A percentile compares a stretch with the other conserved stretches of the same genome.
Evolutionary conservation across 805 yeast species (phyloP).

Genomic region (Nakazawaea pomicola): DNA sequence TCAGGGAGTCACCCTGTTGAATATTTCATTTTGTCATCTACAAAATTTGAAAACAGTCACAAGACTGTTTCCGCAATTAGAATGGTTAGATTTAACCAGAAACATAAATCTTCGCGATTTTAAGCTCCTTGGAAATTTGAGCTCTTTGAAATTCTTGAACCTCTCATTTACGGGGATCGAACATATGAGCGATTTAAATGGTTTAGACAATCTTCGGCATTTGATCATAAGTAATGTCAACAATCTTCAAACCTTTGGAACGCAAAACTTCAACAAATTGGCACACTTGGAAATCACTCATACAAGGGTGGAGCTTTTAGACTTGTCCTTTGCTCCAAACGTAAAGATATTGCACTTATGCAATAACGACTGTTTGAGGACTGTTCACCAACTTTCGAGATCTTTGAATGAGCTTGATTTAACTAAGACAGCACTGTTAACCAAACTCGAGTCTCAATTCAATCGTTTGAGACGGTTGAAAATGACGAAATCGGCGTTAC

Average conservation of each 20-base stretch:
- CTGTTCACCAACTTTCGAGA: too few species aligned
- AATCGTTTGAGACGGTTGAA: too few species aligned
- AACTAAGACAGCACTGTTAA: too few species aligned
- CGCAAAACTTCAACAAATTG: neutral
- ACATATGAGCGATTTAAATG: neutral
- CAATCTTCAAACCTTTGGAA: neutral
- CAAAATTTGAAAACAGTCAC: neutral
- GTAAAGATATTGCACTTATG: too few species aligned
- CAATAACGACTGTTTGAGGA: too few species aligned
- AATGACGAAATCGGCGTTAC: too few species aligned
- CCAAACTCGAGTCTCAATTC: too few species aligned
- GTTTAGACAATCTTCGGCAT: neutral
- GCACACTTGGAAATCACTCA: too few species aligned
- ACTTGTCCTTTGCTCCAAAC: too few species aligned
- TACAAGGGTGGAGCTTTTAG: too few species aligned
- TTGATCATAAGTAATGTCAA: neutral
- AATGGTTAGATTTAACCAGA: neutral
- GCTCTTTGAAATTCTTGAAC: neutral
- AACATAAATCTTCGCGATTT: neutral
- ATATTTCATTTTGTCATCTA: neutral
- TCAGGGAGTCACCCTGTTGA: neutral
- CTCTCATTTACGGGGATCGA: neutral
- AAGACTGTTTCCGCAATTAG: neutral
- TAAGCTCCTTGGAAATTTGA: neutral
- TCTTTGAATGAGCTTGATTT: too few species aligned